A percentile compares a stretch with the other conserved stretches of the same genome.
phyloP scores from a whole-genome alignment of 257 asterid species.

The Nicotiana undulata region DNA sequence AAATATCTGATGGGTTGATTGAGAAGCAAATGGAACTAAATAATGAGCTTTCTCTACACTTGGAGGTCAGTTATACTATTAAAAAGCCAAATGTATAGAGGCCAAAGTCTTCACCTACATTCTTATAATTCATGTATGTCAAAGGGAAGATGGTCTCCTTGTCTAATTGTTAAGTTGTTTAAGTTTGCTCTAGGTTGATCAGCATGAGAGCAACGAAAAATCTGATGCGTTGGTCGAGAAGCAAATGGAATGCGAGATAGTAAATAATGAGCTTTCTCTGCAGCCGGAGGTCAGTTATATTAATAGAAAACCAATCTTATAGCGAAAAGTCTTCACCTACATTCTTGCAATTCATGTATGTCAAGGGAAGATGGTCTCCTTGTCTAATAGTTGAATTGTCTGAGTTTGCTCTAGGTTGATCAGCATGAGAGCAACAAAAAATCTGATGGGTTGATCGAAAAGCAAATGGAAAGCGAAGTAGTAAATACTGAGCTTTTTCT shows the following conservation, averaged over 20 bases:
- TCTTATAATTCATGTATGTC: background rate
- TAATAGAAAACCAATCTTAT: background rate
- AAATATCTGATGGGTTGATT: constrained; percentile 25
- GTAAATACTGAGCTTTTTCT: constrained; percentile 24
- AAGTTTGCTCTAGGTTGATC: constrained; percentile 14
- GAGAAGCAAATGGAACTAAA: constrained; percentile 35
- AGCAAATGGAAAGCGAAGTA: constrained; percentile 34
- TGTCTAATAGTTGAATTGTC: background rate
- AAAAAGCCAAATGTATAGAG: background rate
- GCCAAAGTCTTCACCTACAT: too few relatives aligned
- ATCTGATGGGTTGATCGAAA: constrained; percentile 28
- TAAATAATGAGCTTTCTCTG: constrained; percentile 25
- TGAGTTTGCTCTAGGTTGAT: constrained; percentile 11
- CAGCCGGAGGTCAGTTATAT: constrained; percentile 42
- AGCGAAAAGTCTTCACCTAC: background rate
- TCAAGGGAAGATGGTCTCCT: background rate
- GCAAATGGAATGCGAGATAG: constrained; percentile 32
- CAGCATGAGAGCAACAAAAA: constrained; percentile 44
- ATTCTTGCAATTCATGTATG: background rate
- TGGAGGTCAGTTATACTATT: constrained; percentile 37
- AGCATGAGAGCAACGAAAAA: constrained; percentile 43
- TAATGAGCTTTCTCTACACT: constrained; percentile 24
- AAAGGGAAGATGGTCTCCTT: background rate
- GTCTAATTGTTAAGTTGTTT: background rate
- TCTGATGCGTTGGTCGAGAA: constrained; percentile 29